A percentile compares a stretch with the other conserved stretches of the same genome.
Conservation (phyloP, 495 filamentous ascomycete genomes). For the Rusavskia elegans region DNA sequence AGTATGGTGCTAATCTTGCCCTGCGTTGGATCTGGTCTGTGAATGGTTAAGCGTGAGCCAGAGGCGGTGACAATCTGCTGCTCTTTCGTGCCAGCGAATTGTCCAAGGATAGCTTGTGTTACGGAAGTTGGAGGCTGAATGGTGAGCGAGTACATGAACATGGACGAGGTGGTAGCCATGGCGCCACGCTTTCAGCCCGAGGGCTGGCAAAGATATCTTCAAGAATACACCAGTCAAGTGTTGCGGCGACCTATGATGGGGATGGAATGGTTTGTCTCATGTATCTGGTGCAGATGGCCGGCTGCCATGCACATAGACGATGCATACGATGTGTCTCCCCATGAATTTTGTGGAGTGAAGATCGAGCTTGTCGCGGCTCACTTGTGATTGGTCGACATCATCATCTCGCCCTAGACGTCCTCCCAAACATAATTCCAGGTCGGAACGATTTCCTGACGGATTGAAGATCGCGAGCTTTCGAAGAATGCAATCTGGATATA, state of each 20-base stretch:
- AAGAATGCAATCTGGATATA: conserved; percentile 9
- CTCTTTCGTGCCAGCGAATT: conserved; percentile 87
- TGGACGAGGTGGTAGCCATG: conserved; percentile 94
- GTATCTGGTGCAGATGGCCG: too few species aligned
- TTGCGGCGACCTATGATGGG: neutral
- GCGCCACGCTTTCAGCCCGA: conserved; percentile 22
- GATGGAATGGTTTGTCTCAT: neutral
- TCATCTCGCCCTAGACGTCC: neutral
- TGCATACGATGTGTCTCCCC: too few species aligned
- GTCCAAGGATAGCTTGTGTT: conserved; percentile 78
- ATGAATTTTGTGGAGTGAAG: too few species aligned
- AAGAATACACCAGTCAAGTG: neutral
- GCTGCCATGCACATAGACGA: too few species aligned
- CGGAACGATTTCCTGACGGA: neutral
- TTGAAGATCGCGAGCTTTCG: neutral
- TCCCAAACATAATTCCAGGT: too few species aligned
- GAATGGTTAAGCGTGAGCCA: conserved; percentile 73
- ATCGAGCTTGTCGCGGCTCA: neutral
- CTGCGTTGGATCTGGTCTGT: conserved; percentile 69
- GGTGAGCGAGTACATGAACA: conserved; percentile 95
- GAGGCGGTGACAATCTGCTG: conserved; percentile 94
- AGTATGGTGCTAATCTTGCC: conserved; percentile 74
- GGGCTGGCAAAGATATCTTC: neutral
- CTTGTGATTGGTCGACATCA: conserved; percentile 3
- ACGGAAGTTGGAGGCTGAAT: conserved; percentile 80